Base-by-base conservation (phyloP, 208 protist genomes). In the Leishmania guyanensis region DNA sequence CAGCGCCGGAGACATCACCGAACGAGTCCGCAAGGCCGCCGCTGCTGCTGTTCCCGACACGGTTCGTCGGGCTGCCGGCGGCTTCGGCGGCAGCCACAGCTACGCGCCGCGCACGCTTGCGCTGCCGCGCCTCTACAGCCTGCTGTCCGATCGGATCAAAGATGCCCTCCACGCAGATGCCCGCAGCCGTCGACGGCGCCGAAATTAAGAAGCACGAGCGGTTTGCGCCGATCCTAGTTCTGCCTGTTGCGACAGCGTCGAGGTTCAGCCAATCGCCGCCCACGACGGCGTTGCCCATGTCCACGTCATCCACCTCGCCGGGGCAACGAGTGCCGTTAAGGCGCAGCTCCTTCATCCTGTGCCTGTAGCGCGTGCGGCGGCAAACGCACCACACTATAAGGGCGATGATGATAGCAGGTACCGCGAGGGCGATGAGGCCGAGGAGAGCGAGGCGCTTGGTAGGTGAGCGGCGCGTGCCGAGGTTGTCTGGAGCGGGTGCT, bases 71-170 rank as follows among this genome's bases (percentile, higher is more conserved):
- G 53, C 65, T 64, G 36, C 39, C 70, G 2, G 48, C 62, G 53
- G 81, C 77, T 50, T 78, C 85, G 33, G 87, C 85, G 9, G 78
- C 80, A 26, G 82, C 70, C 54, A 86, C 68, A 16, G 83, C 81
- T 0, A 81, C 71, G 0, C 90, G 83, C 33, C 88, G 86, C 29
- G 81, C 84, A 12, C 80, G 80, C 76, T 87, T 88, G 5, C 89
- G 89, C 78, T 85, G 80, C 51, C 80, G 86, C n/a, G 83, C 78
- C n/a, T 81, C 80, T 65, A 86, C 88, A 9, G 89, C 88, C 83
- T 89, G 85, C 26, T 89, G 86, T n/a, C 85, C 85, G 68, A 96
- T 90, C 8, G 92, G 92, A 72, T 96, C 92, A 76, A 96, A 96
- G 8, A 77, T 78, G 8, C n/a, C 65, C 5, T 54, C 77, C 9